Percentiles rank a stretch among this genome's conserved stretches.
Evolutionary conservation across 2,329 filamentous ascomycete species (phyloP).

Genomic region (Venturia aucupariae): DNA sequence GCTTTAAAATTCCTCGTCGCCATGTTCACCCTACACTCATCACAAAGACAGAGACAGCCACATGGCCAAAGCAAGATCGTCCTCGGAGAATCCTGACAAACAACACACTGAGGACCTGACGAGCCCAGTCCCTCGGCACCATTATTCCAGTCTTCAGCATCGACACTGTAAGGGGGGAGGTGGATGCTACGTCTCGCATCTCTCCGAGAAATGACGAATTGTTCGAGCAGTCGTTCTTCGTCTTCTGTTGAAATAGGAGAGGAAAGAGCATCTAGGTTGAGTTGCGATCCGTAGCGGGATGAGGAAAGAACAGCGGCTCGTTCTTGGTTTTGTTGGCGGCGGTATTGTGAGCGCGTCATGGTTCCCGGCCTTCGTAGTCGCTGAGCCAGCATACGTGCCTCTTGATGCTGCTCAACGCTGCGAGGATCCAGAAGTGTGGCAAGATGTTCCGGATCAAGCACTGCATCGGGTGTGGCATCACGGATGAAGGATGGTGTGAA

Average conservation of each 20-base stretch:
- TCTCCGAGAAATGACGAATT: constrained; percentile 48
- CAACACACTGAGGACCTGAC: constrained; percentile 76
- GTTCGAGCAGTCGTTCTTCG: constrained; percentile 50
- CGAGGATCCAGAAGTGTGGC: constrained; percentile 74
- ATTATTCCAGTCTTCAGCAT: constrained; percentile 46
- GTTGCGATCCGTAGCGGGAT: constrained; percentile 23
- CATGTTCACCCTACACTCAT: constrained; percentile 86
- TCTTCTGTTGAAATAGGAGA: constrained; percentile 37
- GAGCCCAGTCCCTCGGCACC: constrained; percentile 67
- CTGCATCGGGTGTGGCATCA: constrained; percentile 48
- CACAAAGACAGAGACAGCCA: constrained; percentile 85
- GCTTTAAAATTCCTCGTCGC: constrained; percentile 97
- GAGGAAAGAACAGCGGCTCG: constrained; percentile 57
- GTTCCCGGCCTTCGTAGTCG: constrained; percentile 64
- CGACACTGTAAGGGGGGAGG: constrained; percentile 24
- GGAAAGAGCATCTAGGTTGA: constrained; percentile 28
- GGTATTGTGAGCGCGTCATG: constrained; percentile 74
- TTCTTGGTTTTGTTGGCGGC: constrained; percentile 56
- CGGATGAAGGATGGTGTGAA: constrained; percentile 35
- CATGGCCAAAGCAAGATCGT: constrained; percentile 96
- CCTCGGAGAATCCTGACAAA: constrained; percentile 78
- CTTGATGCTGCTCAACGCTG: constrained; percentile 66
- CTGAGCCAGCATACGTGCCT: constrained; percentile 71
- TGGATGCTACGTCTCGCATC: constrained; percentile 22
- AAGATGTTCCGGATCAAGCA: constrained; percentile 59